Conservation (phyloP, 2,329 filamentous ascomycete species). For the Coccinonectria pachysandricola region DNA sequence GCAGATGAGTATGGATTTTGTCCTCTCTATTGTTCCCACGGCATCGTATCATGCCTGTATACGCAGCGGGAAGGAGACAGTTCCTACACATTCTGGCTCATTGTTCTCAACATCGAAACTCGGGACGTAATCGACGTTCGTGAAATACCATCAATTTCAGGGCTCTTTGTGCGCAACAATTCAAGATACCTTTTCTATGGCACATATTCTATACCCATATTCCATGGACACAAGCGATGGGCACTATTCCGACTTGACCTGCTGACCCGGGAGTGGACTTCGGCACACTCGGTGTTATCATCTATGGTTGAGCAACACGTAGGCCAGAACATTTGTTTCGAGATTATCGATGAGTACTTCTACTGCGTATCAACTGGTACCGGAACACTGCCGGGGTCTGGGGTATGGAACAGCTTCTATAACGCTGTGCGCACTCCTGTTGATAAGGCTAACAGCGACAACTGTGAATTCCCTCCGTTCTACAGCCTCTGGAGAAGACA, state of each 20-base stretch:
- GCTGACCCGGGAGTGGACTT: conserved; percentile 26
- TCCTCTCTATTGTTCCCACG: conserved; percentile 16
- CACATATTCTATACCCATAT: conserved; percentile 44
- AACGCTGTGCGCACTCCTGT: conserved; percentile 55
- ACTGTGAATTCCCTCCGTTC: conserved; percentile 29
- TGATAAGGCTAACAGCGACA: conserved; percentile 26
- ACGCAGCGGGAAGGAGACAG: neutral
- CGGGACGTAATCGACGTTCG: conserved; percentile 30
- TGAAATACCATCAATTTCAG: conserved; percentile 35
- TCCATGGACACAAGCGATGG: conserved; percentile 53
- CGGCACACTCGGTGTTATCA: conserved; percentile 39
- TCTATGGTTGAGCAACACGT: conserved; percentile 55
- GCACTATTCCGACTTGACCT: conserved; percentile 44
- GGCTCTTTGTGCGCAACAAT: conserved; percentile 60
- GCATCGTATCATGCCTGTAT: neutral
- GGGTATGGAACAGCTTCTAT: conserved; percentile 61
- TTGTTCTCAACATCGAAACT: conserved; percentile 27
- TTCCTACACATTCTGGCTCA: neutral
- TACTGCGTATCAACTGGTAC: conserved; percentile 61
- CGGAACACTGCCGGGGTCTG: conserved; percentile 50
- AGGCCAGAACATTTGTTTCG: conserved; percentile 60
- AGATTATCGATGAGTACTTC: conserved; percentile 54
- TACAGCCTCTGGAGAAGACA: conserved; percentile 50
- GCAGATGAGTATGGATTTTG: conserved; percentile 41
- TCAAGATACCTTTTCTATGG: conserved; percentile 53